These are phyloP conservation scores for Phaeoacremonium minimum DNA, from an alignment of 2,329 filamentous ascomycete genomes.

Conservation along the genomic window DNA sequence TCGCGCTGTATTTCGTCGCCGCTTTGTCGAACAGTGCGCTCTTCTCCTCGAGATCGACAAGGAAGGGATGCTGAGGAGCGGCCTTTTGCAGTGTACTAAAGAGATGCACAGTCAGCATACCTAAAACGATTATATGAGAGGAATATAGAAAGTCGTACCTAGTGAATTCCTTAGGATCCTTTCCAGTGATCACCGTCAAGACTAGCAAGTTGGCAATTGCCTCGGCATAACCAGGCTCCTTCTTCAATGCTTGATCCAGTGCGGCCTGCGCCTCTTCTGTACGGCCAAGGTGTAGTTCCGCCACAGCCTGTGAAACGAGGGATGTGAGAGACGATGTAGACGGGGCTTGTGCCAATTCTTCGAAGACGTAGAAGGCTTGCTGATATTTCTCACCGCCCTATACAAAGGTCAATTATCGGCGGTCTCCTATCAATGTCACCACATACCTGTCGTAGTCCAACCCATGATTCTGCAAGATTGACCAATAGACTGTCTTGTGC, in stretches of 20 bases:
- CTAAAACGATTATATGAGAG: too few species aligned
- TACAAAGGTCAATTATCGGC: not conserved
- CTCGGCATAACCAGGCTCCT: constrained; percentile 67
- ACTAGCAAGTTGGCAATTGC: constrained; percentile 82
- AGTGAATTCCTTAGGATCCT: constrained; percentile 58
- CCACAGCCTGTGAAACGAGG: constrained; percentile 83
- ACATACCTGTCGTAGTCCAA: constrained; percentile 79
- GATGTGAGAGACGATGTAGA: constrained; percentile 72
- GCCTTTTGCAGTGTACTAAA: constrained; percentile 50
- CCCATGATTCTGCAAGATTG: constrained; percentile 94
- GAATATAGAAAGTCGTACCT: too few species aligned
- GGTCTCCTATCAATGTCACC: constrained; percentile 13
- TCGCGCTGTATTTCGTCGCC: constrained; percentile 80
- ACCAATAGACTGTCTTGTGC: constrained; percentile 92
- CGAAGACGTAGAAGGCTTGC: constrained; percentile 94
- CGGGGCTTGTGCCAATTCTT: constrained; percentile 87
- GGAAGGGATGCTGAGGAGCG: constrained; percentile 64
- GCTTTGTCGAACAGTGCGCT: constrained; percentile 82
- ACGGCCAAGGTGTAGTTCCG: constrained; percentile 85
- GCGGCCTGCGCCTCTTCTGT: constrained; percentile 86
- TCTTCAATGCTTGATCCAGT: constrained; percentile 71
- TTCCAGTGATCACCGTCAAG: constrained; percentile 71
- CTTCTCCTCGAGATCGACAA: constrained; percentile 79
- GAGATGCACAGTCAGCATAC: constrained; percentile 2
- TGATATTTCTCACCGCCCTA: constrained; percentile 95